Base-by-base conservation (phyloP, 1,284 basidiomycete species). In the Vanrija sp. region DNA sequence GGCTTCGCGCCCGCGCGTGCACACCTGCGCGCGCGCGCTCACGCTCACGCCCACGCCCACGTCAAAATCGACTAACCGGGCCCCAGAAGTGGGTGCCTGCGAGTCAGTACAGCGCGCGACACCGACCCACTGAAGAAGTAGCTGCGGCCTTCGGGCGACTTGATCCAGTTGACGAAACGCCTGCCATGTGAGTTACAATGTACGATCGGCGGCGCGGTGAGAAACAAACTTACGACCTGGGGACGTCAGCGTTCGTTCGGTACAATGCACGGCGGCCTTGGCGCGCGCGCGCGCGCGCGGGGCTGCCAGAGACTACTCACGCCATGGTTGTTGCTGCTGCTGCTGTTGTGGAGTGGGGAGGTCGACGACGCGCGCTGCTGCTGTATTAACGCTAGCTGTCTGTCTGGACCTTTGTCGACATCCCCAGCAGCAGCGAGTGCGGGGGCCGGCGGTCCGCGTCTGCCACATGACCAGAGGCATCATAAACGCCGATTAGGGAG, bases 21-120 rank as follows among this genome's bases (percentile, higher is more conserved):
- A 23, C 21, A n/a, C n/a, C n/a, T n/a, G n/a, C n/a, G n/a, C n/a
- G n/a, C 5, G 21, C 5, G 21, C 21, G 21, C 21, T 23, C 21
- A 23, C 21, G 21, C 21, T 5, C 34, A 12, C 34, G 28, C 34
- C 12, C 14, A 43, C 18, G 28, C 25, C 8, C 38, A 34, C 14
- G 19, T 40, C 34, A 12, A 6, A 40, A 42, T 38, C 34, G 34
- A 55, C 89, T 73, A 60, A 93, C 91, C 61, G 90, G 90, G 67
- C 91, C 91, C 91, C 91, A 95, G 81, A 95, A 95, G 77, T 95
- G 91, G 59, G 91, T 95, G 73, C 91, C 91, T 94, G 54, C 18
- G 23, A 16, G 51, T 52, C 38, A 57, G 51, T 47, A 45, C 25
- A 8, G 38, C 29, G 25, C n/a, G 14, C 47, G 25, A 40, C 46